Evolutionary conservation across 2,329 filamentous ascomycete species (phyloP).

Genomic region (Thyridium curvatum): DNA sequence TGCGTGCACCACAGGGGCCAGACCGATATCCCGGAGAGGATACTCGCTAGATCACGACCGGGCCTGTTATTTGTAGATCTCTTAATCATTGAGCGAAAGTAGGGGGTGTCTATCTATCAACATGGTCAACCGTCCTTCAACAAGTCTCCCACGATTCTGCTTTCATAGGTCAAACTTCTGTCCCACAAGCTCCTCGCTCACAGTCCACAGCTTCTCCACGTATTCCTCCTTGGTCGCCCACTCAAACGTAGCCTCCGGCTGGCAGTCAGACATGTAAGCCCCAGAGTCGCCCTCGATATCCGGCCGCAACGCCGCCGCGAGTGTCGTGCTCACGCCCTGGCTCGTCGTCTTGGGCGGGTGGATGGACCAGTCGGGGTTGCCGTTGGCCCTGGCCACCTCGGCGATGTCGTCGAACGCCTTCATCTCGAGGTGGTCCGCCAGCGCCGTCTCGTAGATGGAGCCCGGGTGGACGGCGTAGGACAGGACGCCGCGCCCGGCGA

Average conservation of each 20-base stretch:
- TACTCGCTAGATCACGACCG: no score
- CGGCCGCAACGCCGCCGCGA: conserved; percentile 30
- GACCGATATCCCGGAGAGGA: no score
- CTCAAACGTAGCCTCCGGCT: conserved; percentile 12
- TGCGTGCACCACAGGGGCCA: no score
- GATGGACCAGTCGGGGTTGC: conserved; percentile 1
- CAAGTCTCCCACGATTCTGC: no score
- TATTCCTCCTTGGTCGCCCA: conserved; percentile 1
- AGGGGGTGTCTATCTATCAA: no score
- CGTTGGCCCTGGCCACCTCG: not conserved
- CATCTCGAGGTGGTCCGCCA: conserved; percentile 7
- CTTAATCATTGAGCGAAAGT: no score
- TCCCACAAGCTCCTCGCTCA: conserved; percentile 28
- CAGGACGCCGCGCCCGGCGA: conserved; percentile 11
- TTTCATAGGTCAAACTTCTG: no score
- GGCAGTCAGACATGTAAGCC: conserved; percentile 21
- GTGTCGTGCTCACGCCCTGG: conserved; percentile 20
- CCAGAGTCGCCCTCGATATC: conserved; percentile 14
- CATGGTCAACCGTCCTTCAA: no score
- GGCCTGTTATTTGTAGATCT: no score
- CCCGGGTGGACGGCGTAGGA: conserved; percentile 12
- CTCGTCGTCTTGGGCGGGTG: conserved; percentile 2
- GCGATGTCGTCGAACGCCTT: not conserved
- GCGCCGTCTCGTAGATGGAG: conserved; percentile 6
- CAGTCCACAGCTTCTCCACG: conserved; percentile 33